Base-by-base conservation (phyloP, 2,329 filamentous ascomycete genomes). In the Thelonectria olida region DNA sequence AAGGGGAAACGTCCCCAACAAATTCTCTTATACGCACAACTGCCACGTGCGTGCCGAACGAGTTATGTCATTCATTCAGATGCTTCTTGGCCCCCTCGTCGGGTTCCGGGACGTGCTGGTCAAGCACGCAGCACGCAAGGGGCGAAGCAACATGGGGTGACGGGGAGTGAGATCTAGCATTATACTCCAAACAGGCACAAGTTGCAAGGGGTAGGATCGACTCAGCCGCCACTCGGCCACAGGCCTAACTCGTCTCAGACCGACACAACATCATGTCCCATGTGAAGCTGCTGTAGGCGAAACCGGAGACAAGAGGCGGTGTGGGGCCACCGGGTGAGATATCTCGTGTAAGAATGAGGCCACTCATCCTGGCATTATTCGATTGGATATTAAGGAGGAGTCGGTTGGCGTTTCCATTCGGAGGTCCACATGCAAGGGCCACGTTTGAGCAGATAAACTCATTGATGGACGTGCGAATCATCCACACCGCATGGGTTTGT, bases 281-380 rank as follows among this genome's bases (percentile, higher is more conserved):
- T 25, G 36, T 27, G 34, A 20, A 17, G 22, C 17, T 17, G 19
- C 39, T 48, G 6, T 45, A 54, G 23, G 20, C 53, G 52, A 55
- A 36, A 55, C 53, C 34, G 22, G 34, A 10, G 42, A 48, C n/a
- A 9, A 19, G 28, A 34, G 31, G 25, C 34, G 39, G 39, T 39
- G 45, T 55, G 53, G 44, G 51, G 27, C 42, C 25, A 45, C 45
- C 7, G 28, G n/a, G n/a, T 45, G 51, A 23, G 41, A 54, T 28
- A 28, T 31, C 31, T 38, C 42, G 45, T 39, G 31, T 41, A 45
- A 55, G 42, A 41, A 49, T 49, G 53, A 55, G 45, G 28, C 53
- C 53, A 55, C 42, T 39, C 38, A 38, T 39, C 27, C 27, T 19
- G 27, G 22, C 19, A 17, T 19, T 25, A 7, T 19, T 15, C 19